Evolutionary conservation across 345 rosid genomes (phyloP), one percentile per base, ranked within the genome.

Genomic region (Xanthoceras sorbifolium): DNA sequence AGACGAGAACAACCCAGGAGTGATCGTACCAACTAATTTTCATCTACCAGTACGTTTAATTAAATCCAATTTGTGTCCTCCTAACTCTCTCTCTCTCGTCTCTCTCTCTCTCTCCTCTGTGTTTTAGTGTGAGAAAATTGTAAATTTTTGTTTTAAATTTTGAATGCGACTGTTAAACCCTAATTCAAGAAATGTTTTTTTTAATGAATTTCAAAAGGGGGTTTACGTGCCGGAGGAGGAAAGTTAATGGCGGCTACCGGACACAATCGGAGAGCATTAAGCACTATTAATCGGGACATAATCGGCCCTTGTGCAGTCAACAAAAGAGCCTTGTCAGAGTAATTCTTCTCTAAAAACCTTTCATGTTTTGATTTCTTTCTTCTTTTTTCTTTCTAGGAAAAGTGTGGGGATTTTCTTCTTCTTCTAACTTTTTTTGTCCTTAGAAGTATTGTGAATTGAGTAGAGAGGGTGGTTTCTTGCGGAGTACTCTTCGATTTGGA

Each of bases 1-100:
- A 38, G 90, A 89, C 65, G 97, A 95, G 87, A 95, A 94, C 87
- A 83, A 83, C n/a, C 87, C 83, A 26, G 91, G 91, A 54, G 87
- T 89, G 75, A 82, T 90, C 61, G 94, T 94, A 69, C 76, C 87
- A 20, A 81, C 80, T 61, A 83, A 82, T 78, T 36, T 76, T 74
- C 92, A 86, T 8, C 62, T 8, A 76, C 90, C 97, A 92, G 22
- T 57, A 28, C 8, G n/a, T n/a, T n/a, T 0, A 79, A 76, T 29
- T 2, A 34, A 74, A 44, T 5, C 17, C 28, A 67, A 25, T 38
- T 32, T 65, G 9, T 26, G 23, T 12, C 20, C 23, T n/a, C 46
- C 52, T 23, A 28, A 55, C n/a, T n/a, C n/a, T n/a, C n/a, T n/a
- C n/a, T n/a, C n/a, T n/a, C n/a, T n/a, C n/a, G 46, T 23, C 17